Evolutionary conservation across 257 asterid species (phyloP).

Genomic region (Solanum pinnatisectum): DNA sequence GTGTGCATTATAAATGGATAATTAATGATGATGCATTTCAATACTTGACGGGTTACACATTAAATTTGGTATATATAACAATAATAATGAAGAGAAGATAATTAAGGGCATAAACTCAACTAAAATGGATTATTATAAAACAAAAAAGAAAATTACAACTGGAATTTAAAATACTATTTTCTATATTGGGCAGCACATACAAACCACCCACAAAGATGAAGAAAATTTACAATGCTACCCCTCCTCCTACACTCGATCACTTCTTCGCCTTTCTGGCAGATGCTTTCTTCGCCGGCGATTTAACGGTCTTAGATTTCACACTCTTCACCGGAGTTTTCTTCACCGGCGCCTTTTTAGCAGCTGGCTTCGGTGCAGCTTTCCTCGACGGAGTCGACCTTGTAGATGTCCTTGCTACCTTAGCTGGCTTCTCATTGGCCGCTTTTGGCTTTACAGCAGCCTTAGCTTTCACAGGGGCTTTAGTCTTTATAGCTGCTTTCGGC

Average conservation of each 20-base stretch:
- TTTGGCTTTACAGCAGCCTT: constrained; percentile 24
- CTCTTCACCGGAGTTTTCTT: constrained; percentile 25
- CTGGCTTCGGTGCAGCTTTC: not conserved
- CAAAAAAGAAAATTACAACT: not conserved
- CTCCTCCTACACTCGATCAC: constrained; percentile 12
- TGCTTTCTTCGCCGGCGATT: constrained; percentile 5
- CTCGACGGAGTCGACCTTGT: not conserved
- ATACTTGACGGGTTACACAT: not conserved
- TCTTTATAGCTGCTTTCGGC: constrained; percentile 39
- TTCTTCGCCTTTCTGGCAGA: constrained; percentile 24
- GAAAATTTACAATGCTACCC: constrained; percentile 36
- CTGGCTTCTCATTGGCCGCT: not conserved
- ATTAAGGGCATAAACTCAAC: not conserved
- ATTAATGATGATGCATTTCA: not conserved
- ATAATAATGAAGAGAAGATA: not conserved
- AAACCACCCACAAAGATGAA: constrained; percentile 15
- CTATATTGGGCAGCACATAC: not conserved
- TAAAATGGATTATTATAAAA: not conserved
- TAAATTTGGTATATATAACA: not conserved
- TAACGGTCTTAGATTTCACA: constrained; percentile 3
- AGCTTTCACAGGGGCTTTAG: constrained; percentile 35
- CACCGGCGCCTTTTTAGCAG: not conserved
- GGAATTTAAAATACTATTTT: not conserved
- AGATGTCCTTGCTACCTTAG: constrained; percentile 3
- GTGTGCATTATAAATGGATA: not conserved